phyloP scores from a whole-genome alignment of 768 basidiomycete genomes.

The Tricholomella constricta region DNA sequence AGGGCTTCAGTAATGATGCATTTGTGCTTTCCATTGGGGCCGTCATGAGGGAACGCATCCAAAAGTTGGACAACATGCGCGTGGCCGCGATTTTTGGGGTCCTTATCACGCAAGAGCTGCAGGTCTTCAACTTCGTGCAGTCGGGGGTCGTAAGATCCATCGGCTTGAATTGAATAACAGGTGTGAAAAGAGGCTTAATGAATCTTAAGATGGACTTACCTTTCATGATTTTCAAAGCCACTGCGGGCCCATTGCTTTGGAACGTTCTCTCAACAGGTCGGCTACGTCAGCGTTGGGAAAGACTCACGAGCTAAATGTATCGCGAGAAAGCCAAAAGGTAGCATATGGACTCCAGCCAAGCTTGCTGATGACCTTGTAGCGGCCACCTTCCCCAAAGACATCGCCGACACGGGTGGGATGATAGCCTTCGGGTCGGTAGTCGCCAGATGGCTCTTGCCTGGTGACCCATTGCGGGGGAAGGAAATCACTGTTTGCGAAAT shows the following conservation, averaged over 20 bases:
- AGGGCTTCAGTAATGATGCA: slow-evolving; percentile 58
- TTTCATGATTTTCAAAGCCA: not conserved
- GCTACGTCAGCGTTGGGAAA: no score
- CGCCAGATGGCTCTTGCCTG: not conserved
- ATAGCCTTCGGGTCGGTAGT: slow-evolving; percentile 23
- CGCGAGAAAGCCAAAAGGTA: slow-evolving; percentile 39
- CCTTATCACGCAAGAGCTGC: not conserved
- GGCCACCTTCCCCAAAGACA: slow-evolving; percentile 36
- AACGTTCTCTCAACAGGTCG: no score
- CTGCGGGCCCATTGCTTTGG: not conserved
- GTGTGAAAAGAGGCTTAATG: not conserved
- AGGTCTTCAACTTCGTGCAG: not conserved
- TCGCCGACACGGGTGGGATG: slow-evolving; percentile 42
- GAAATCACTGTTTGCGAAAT: not conserved
- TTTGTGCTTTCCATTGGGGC: slow-evolving; percentile 76
- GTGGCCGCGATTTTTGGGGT: not conserved
- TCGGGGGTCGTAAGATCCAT: not conserved
- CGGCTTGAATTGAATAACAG: not conserved
- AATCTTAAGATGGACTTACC: not conserved
- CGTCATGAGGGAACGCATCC: slow-evolving; percentile 76
- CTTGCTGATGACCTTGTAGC: slow-evolving; percentile 51
- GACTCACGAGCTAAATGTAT: slow-evolving; percentile 7
- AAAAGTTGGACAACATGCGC: slow-evolving; percentile 37
- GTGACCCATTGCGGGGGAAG: not conserved
- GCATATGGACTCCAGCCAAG: slow-evolving; percentile 48